These are phyloP conservation scores for Backusella morwellensis DNA, from an alignment of 192 early-diverging fungal species.

Conservation along the genomic window DNA sequence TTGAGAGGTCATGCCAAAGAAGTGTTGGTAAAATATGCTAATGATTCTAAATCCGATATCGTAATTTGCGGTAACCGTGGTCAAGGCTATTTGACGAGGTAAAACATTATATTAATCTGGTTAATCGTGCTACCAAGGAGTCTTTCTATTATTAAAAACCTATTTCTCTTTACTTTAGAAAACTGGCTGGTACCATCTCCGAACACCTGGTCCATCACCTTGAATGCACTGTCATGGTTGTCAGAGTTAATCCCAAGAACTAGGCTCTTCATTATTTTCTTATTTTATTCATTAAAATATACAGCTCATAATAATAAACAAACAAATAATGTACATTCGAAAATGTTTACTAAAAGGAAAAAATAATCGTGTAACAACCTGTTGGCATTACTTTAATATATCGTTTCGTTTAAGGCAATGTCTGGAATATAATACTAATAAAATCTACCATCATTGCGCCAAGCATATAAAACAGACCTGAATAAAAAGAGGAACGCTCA, in stretches of 20 bases:
- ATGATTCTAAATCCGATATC: not conserved
- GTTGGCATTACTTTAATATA: not conserved
- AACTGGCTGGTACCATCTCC: not conserved
- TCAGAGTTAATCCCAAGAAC: not conserved
- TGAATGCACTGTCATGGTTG: conserved; percentile 2
- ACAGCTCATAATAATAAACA: not conserved
- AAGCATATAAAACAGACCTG: not conserved
- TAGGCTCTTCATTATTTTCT: not conserved
- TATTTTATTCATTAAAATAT: not conserved
- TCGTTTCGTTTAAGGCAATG: not conserved
- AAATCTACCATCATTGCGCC: not conserved
- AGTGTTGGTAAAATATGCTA: conserved; percentile 5
- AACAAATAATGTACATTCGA: not conserved
- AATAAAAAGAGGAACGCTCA: not conserved
- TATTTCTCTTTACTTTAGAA: not conserved
- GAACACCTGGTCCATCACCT: conserved; percentile 7
- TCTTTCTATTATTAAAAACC: not conserved
- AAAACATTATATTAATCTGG: not conserved
- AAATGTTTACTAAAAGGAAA: not conserved
- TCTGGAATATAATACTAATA: not conserved
- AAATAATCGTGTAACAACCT: not conserved
- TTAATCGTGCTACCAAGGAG: not conserved
- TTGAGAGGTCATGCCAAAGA: conserved; percentile 8
- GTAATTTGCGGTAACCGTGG: conserved; percentile 6
- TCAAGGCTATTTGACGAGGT: conserved; percentile 3